A percentile compares a stretch with the other conserved stretches of the same genome.
phyloP scores from a whole-genome alignment of 352 stramenopile species.

The Phytophthora meadii region DNA sequence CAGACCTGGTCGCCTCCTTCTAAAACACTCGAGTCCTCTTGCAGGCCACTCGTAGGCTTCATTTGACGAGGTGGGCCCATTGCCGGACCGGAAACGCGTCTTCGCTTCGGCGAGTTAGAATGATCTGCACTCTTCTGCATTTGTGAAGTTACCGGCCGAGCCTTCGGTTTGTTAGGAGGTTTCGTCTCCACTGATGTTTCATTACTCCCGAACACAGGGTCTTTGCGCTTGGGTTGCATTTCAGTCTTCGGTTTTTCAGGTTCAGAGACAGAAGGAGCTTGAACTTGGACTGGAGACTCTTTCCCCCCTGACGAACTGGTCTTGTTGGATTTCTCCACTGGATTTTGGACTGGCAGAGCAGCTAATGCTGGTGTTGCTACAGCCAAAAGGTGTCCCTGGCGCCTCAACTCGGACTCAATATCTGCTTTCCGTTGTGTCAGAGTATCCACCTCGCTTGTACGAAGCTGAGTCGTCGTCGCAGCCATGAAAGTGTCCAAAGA shows the following conservation, averaged over 20 bases:
- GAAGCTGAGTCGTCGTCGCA: slow-evolving; percentile 56
- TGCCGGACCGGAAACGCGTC: slow-evolving; percentile 46
- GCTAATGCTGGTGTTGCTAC: slow-evolving; percentile 66
- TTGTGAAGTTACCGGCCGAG: slow-evolving; percentile 2
- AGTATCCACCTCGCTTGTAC: slow-evolving; percentile 39
- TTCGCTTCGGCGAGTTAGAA: slow-evolving; percentile 39
- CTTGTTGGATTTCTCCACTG: slow-evolving; percentile 1
- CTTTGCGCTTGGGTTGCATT: slow-evolving; percentile 1
- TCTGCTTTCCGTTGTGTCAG: slow-evolving; percentile 33
- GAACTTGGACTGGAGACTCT: not conserved
- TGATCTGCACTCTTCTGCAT: not conserved
- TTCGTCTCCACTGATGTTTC: slow-evolving; percentile 5
- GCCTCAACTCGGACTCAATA: slow-evolving; percentile 49
- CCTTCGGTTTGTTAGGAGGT: slow-evolving; percentile 2
- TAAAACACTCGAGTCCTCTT: slow-evolving; percentile 35
- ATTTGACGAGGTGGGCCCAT: slow-evolving; percentile 21
- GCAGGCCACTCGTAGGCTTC: slow-evolving; percentile 9
- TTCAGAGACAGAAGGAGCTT: slow-evolving; percentile 1
- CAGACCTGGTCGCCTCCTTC: slow-evolving; percentile 84
- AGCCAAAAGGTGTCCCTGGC: slow-evolving; percentile 54
- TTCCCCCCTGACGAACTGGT: not conserved
- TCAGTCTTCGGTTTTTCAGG: not conserved
- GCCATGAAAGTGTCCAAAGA: slow-evolving; percentile 78
- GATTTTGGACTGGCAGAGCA: slow-evolving; percentile 27
- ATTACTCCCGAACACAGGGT: not conserved